Evolutionary conservation across 108 stramenopile species (phyloP).

Genomic region (Skeletonema tropicum): DNA sequence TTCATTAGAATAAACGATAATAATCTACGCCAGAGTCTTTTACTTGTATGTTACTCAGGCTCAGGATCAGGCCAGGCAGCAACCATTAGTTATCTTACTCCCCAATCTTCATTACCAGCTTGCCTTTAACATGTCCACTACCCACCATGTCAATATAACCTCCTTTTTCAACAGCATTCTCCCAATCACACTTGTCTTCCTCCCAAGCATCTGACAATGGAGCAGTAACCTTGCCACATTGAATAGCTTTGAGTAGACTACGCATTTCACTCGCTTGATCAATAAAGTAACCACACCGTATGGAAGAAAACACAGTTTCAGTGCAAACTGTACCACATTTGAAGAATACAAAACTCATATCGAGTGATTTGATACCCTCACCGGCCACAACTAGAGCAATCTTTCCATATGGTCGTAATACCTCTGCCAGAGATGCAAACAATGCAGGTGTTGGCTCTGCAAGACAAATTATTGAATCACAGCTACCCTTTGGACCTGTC

Average conservation of each 20-base stretch:
- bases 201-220: conserved; percentile 38
- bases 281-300: conserved; percentile 37
- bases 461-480: conserved; percentile 57
- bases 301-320: conserved; percentile 56
- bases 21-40: no score
- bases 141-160: conserved; percentile 41
- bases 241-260: conserved; percentile 29
- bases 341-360: conserved; percentile 62
- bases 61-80: no score
- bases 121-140: conserved; percentile 37
- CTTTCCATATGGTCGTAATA: conserved; percentile 52
- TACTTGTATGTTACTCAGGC: no score
- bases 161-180: conserved; percentile 28
- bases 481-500: conserved; percentile 50
- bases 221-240: conserved; percentile 17
- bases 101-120: conserved; percentile 52
- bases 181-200: conserved; percentile 17
- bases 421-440: conserved; percentile 50
- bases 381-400: conserved; percentile 61
- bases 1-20: no score
- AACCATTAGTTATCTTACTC: not conserved
- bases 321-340: conserved; percentile 55
- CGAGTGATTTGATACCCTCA: conserved; percentile 40
- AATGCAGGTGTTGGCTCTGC: conserved; percentile 48
- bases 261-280: conserved; percentile 40